Conservation (phyloP, 2,329 filamentous ascomycete genomes). For the Claviceps quebecensis region DNA sequence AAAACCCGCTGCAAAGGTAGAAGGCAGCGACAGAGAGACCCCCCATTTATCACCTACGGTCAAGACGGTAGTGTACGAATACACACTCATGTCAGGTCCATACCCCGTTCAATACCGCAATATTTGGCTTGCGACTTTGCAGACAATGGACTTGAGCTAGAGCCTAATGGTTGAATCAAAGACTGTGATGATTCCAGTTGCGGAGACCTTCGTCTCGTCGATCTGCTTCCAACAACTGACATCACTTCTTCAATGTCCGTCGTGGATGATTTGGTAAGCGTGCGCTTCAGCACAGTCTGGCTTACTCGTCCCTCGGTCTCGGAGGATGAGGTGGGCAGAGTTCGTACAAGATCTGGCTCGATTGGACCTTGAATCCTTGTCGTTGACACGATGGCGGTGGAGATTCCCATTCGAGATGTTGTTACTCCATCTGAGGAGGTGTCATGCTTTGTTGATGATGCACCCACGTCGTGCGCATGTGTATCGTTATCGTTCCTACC, state of each 20-base stretch:
- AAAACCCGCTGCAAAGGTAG: too few relatives aligned
- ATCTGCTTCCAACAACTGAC: neutral
- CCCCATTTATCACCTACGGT: neutral
- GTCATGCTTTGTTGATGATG: neutral
- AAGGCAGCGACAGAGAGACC: too few relatives aligned
- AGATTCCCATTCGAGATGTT: neutral
- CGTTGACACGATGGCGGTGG: neutral
- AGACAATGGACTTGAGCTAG: conserved; percentile 3
- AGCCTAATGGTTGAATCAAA: conserved; percentile 4
- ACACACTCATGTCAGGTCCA: conserved; percentile 7
- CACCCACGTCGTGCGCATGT: neutral
- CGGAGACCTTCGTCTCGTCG: neutral
- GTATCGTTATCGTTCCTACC: neutral
- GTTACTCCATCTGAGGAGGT: neutral
- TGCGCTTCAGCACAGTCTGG: neutral
- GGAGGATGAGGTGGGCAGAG: conserved; percentile 5
- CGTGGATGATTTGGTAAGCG: neutral
- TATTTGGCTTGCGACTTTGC: conserved; percentile 9
- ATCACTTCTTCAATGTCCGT: conserved; percentile 3
- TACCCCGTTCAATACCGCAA: conserved; percentile 18
- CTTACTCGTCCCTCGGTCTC: conserved; percentile 1
- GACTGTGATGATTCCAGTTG: neutral
- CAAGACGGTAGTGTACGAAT: neutral
- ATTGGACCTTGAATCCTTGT: neutral
- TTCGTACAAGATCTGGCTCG: neutral